Base-by-base conservation (phyloP, 352 stramenopile genomes). In the Nothophytophthora sp. region DNA sequence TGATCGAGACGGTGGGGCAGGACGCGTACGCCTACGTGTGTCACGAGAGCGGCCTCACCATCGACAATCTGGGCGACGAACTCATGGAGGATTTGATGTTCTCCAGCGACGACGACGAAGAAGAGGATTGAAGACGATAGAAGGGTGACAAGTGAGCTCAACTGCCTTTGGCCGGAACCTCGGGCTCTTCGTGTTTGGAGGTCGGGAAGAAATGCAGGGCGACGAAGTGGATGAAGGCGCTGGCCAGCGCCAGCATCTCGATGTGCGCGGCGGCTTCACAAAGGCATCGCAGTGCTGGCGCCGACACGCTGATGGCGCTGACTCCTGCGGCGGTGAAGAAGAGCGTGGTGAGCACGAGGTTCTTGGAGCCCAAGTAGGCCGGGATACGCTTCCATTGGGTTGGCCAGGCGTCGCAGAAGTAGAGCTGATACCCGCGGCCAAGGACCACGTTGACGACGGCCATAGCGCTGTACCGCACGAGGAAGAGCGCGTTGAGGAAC, bases 1-100 rank as follows among this genome's bases (percentile, higher is more conserved):
- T 96, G 37, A 64, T 92, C 2, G 67, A 79, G 13, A 86, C 70
- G n/a, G 70, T 95, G 12, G 82, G 76, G 3, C 49, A 79, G n/a
- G 81, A 90, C 50, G 85, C 85, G 1, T 69, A 79, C 15, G 78
- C 73, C 11, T 88, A 86, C 33, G 85, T 95, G 4, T 88, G 76
- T 25, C 82, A 74, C 43, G 78, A 88, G 44, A 91, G 80, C 52
- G 82, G 82, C 0, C 59, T 92, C 8, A 44, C 74, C 2, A 69
- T 78, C 23, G 47, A 62, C 39, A 61, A 70, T 8, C 35, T 46
- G 23, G 41, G 57, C 28, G 55, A 75, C 25, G 50, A 77, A 42
- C 10, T 76, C 58, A 73, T 92, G 81, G 19, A 70, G n/a, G 51
- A 86, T 12, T 41, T 77, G 25, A 44, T 50, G 13, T 72, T 77